These are phyloP conservation scores for Aegilops speltoides DNA, from an alignment of 176 grass and related monocot genomes.

Conservation along the genomic window DNA sequence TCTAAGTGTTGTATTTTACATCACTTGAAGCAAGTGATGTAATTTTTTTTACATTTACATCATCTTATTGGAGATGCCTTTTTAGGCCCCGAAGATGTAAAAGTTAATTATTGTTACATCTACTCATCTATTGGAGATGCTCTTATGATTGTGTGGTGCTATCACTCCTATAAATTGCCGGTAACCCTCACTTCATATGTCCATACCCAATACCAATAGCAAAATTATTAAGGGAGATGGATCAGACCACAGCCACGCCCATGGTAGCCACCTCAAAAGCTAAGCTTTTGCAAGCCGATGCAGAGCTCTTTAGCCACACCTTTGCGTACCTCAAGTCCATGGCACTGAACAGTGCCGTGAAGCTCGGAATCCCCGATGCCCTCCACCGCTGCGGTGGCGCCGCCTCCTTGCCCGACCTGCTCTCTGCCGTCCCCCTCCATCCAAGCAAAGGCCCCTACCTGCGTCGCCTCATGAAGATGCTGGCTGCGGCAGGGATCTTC, in stretches of 20 bases:
- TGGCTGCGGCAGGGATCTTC: slow-evolving; percentile 17
- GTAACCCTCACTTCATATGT: no score
- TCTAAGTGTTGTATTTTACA: no score
- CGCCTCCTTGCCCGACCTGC: slow-evolving; percentile 5
- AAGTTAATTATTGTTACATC: no score
- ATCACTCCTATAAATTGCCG: no score
- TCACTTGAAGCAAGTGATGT: no score
- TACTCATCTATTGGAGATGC: no score
- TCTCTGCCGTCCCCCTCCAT: slow-evolving; percentile 1
- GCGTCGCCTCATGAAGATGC: slow-evolving; percentile 38
- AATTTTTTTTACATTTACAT: no score
- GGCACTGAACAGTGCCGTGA: slow-evolving; percentile 27
- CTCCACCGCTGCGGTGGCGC: slow-evolving; percentile 24
- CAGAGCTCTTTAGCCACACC: neutral
- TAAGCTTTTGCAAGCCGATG: slow-evolving; percentile 6
- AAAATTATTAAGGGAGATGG: no score
- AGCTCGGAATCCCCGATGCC: slow-evolving; percentile 32
- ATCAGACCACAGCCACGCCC: neutral
- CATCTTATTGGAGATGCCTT: no score
- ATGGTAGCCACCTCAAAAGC: slow-evolving; percentile 27
- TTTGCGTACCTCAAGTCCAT: slow-evolving; percentile 8
- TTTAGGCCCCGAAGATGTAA: no score
- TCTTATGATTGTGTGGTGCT: no score
- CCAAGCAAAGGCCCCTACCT: slow-evolving; percentile 4
- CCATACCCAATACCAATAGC: no score